Conservation (phyloP, 1,284 basidiomycete genomes). For the Dichomitus squalens region DNA sequence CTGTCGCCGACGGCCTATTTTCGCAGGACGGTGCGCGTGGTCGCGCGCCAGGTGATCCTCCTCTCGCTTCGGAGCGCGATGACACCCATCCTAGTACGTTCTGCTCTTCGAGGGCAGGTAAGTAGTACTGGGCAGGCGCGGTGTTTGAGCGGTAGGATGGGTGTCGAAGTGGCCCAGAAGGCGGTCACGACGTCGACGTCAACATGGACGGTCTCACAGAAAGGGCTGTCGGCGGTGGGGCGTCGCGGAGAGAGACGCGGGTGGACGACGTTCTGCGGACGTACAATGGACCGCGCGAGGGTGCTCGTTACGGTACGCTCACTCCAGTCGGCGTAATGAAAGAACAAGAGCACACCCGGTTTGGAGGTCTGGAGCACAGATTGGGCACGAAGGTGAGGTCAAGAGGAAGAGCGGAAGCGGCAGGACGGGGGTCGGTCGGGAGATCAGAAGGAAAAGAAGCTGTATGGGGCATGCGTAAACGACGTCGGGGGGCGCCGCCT, state of each 20-base stretch:
- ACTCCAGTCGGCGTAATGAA: not conserved
- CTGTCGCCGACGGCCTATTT: not conserved
- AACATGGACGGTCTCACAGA: too few species aligned
- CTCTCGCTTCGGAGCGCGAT: not conserved
- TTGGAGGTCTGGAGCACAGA: not conserved
- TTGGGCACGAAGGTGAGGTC: not conserved
- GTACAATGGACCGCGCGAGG: too few species aligned
- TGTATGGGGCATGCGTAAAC: constrained; percentile 8
- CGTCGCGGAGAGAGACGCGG: not conserved
- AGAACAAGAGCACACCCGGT: not conserved
- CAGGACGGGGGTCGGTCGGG: not conserved
- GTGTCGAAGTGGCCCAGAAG: too few species aligned
- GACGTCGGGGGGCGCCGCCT: not conserved
- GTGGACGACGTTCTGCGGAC: too few species aligned
- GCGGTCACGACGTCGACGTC: too few species aligned
- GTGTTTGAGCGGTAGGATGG: too few species aligned
- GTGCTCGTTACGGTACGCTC: not conserved
- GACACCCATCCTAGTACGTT: not conserved
- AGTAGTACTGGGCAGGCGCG: too few species aligned
- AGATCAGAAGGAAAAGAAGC: constrained; percentile 14
- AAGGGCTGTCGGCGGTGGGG: too few species aligned
- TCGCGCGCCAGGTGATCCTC: constrained; percentile 1
- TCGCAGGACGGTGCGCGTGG: not conserved
- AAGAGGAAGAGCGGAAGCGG: not conserved
- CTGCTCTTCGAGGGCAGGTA: not conserved